Base-by-base conservation (phyloP, 306 rosid genomes). In the Glycine soja region DNA sequence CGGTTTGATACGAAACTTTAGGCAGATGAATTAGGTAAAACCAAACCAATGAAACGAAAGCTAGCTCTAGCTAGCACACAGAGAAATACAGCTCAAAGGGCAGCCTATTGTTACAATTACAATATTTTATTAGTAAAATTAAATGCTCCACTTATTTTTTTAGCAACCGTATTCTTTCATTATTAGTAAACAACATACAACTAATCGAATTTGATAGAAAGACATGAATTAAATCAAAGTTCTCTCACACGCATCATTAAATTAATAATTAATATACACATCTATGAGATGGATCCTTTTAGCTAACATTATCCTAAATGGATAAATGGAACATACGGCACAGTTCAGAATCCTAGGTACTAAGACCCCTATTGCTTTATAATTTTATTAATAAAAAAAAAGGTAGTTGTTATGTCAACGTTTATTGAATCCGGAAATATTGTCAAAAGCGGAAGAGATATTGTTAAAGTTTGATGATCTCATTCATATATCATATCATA, bases 21-120 rank as follows among this genome's bases (percentile, higher is more conserved):
- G 30, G 30, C 30, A 24, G 1, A 73, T 18, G 76, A 54, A 72
- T 72, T 72, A 78, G 71, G 83, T 24, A 24, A 24, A 24, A 24
- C 30, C 2, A 24, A 24, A 24, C 30, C 30, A 24, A 24, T 78
- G 80, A 64, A 51, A 58, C 8, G 48, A 79, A 79, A 65, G 71
- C 71, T 38, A 42, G 30, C 30, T 24, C 30, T 24, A 24, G 30
- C 30, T 24, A 24, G 3, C 65, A 7, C 30, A 24, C 81, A 38
- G 19, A 19, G 30, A 24, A 24, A 24, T 24, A 24, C 30, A 24
- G 30, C 2, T 24, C 30, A 24, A 24, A 24, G 30, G 30, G 30
- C 30, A 24, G 30, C 30, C 30, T 24, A 24, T 24, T 24, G 30
- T 24, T 24, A 24, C 2, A 24, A 24, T 24, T 24, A 24, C 30